Conservation (phyloP, 1,139 yeast species). For the Taiozyma onychis region DNA sequence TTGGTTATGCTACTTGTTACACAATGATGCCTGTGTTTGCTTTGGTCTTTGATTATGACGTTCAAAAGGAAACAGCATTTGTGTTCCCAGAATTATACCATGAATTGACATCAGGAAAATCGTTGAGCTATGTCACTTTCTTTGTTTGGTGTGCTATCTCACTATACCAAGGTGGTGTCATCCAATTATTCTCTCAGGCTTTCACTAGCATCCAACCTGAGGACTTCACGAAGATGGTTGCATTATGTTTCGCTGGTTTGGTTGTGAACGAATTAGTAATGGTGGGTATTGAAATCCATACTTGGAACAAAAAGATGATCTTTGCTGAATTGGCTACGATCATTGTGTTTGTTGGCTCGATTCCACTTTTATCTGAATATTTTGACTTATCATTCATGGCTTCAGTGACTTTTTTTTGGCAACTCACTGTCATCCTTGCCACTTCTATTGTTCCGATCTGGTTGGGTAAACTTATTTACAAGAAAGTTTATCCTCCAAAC, state of each 20-base stretch:
- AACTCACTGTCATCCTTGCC: constrained; percentile 53
- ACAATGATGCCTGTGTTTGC: constrained; percentile 99
- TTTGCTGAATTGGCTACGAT: constrained; percentile 68
- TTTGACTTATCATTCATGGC: constrained; percentile 65
- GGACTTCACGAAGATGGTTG: constrained; percentile 70
- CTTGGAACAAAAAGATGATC: constrained; percentile 82
- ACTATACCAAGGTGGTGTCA: constrained; percentile 76
- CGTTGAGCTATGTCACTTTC: constrained; percentile 81
- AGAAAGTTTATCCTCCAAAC: constrained; percentile 85
- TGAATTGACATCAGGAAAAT: constrained; percentile 83
- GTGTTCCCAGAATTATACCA: constrained; percentile 92
- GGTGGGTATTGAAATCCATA: constrained; percentile 90
- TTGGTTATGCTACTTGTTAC: constrained; percentile 93
- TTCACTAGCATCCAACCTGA: constrained; percentile 57
- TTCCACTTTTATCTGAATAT: constrained; percentile 82
- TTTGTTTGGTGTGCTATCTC: constrained; percentile 90
- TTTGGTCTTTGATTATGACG: constrained; percentile 84
- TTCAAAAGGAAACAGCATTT: constrained; percentile 82
- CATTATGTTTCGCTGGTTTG: constrained; percentile 75
- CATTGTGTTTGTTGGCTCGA: constrained; percentile 58
- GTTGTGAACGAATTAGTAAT: constrained; percentile 82
- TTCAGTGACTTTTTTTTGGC: constrained; percentile 63
- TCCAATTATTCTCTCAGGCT: constrained; percentile 75
- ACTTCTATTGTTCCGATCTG: constrained; percentile 86
- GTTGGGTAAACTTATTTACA: constrained; percentile 68